Percentiles rank a stretch among this genome's conserved stretches.
Evolutionary conservation across 2,329 filamentous ascomycete species (phyloP).

Genomic region (Stromatinia cepivora): DNA sequence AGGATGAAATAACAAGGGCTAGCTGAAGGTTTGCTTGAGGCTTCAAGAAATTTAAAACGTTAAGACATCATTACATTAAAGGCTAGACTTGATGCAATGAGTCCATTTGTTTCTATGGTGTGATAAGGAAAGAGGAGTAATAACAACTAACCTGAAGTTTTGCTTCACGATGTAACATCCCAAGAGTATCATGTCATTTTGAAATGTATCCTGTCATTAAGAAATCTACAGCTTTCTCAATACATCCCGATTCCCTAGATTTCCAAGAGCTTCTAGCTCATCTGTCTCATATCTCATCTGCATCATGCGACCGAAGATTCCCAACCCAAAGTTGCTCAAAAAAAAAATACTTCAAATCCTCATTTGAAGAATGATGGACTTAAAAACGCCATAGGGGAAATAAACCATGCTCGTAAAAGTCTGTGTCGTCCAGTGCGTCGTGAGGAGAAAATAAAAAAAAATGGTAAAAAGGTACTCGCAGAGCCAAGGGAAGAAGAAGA

Average conservation of each 20-base stretch:
- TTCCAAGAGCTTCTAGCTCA: conserved; percentile 7
- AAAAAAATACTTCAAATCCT: conserved; percentile 5
- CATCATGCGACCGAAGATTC: neutral
- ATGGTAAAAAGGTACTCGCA: neutral
- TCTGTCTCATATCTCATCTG: conserved; percentile 13
- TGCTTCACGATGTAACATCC: neutral
- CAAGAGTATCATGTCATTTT: conserved; percentile 2
- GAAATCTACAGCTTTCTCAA: conserved; percentile 8
- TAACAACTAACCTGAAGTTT: neutral
- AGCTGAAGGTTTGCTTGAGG: neutral
- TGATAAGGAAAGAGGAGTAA: neutral
- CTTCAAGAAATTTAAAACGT: neutral
- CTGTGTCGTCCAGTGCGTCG: neutral
- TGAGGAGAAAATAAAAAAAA: neutral
- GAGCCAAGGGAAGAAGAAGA: conserved; percentile 3
- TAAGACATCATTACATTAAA: neutral
- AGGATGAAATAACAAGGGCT: neutral
- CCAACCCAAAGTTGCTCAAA: conserved; percentile 1
- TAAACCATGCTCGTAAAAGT: neutral
- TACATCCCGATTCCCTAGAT: conserved; percentile 1
- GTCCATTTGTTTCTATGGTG: neutral
- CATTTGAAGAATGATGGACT: neutral
- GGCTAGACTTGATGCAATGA: conserved; percentile 1
- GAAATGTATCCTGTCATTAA: conserved; percentile 19
- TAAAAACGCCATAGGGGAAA: conserved; percentile 6